phyloP scores from a whole-genome alignment of 257 asterid genomes.

The Ajuga chamaepitys region DNA sequence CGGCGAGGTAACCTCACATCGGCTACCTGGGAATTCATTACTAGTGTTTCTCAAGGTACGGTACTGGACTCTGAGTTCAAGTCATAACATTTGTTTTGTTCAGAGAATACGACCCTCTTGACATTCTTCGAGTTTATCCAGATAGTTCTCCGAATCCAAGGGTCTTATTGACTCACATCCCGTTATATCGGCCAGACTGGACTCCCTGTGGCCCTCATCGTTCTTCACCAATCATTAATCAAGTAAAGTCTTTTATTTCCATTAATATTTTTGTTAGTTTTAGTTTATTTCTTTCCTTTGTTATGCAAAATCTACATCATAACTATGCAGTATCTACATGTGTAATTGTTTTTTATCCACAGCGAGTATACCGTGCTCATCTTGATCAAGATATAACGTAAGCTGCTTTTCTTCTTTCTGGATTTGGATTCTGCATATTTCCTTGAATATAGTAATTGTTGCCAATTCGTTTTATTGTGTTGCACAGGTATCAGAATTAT shows the following conservation, averaged over 20 bases:
- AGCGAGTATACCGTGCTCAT: slow-evolving; percentile 54
- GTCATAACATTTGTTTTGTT: slow-evolving; percentile 8
- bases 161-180: slow-evolving; percentile 88
- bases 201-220: slow-evolving; percentile 86
- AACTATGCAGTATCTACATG: neutral
- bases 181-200: slow-evolving; percentile 70
- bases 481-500: slow-evolving; percentile 83
- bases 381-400: slow-evolving; percentile 55
- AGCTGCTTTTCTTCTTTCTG: slow-evolving; percentile 26
- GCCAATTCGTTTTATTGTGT: slow-evolving; percentile 6
- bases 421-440: slow-evolving; percentile 2
- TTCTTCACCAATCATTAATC: slow-evolving; percentile 70
- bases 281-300: neutral
- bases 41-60: slow-evolving; percentile 53
- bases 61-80: slow-evolving; percentile 26
- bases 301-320: neutral
- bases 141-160: slow-evolving; percentile 45
- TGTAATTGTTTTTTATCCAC: slow-evolving; percentile 20
- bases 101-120: neutral
- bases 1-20: slow-evolving; percentile 44
- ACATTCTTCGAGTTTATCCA: slow-evolving; percentile 24
- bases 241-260: slow-evolving; percentile 33
- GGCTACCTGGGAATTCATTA: slow-evolving; percentile 59
- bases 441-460: neutral
- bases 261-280: neutral